Conservation (phyloP, 78 protist species). For the Dictyostelium capitatum region DNA sequence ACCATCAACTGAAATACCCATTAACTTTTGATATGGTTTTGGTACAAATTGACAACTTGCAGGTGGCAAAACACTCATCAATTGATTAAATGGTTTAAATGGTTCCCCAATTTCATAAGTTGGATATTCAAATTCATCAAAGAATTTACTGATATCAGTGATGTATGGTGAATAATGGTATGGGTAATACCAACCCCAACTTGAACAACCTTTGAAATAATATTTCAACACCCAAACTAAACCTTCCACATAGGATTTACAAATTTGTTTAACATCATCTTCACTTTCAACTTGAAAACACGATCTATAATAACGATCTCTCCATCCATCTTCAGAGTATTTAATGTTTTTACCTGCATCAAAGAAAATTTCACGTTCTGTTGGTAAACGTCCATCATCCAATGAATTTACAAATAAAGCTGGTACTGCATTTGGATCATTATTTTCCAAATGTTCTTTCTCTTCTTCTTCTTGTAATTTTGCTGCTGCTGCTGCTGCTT, state of each 20-base stretch:
- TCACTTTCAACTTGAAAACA: constrained; percentile 77
- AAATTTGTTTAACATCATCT: constrained; percentile 40
- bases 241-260: constrained; percentile 91
- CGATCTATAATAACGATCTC: constrained; percentile 92
- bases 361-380: constrained; percentile 20
- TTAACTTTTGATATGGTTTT: constrained; percentile 68
- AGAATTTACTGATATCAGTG: constrained; percentile 15
- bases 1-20: constrained; percentile 73
- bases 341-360: constrained; percentile 59
- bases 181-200: constrained; percentile 99
- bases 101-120: constrained; percentile 82
- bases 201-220: constrained; percentile 96
- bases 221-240: constrained; percentile 98
- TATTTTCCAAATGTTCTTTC: neutral
- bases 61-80: constrained; percentile 97
- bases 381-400: neutral
- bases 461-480: constrained; percentile 16
- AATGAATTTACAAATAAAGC: neutral
- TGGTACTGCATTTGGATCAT: neutral
- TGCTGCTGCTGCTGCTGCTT: constrained; percentile 7
- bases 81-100: constrained; percentile 96
- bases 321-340: constrained; percentile 92
- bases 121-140: neutral
- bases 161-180: constrained; percentile 97
- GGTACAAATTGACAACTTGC: constrained; percentile 87